phyloP scores from a whole-genome alignment of 2,329 filamentous ascomycete genomes.

The Calycina marina region DNA sequence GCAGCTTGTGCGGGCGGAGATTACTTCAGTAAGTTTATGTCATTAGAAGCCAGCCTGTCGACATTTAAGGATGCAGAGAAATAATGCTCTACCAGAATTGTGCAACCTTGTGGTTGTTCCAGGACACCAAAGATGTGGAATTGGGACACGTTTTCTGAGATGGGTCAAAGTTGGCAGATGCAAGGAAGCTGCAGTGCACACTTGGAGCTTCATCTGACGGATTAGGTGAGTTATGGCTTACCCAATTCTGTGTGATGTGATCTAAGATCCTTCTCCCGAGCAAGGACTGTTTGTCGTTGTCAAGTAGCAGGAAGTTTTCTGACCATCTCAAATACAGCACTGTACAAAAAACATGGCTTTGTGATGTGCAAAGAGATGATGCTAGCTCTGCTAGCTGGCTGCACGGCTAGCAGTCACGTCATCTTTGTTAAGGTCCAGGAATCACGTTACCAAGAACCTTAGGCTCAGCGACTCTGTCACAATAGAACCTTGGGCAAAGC shows the following conservation, averaged over 20 bases:
- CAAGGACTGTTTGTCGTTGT: no score
- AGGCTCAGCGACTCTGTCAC: no score
- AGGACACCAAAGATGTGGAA: slow-evolving; percentile 12
- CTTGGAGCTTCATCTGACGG: slow-evolving; percentile 16
- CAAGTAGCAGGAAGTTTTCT: no score
- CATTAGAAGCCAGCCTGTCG: background rate
- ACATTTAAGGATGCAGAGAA: background rate
- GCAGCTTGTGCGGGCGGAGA: slow-evolving; percentile 6
- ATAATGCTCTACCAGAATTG: background rate
- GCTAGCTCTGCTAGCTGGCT: slow-evolving; percentile 13
- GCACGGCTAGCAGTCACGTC: no score
- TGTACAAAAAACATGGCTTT: slow-evolving; percentile 18
- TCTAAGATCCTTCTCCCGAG: no score
- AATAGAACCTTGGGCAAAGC: no score
- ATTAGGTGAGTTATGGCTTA: no score
- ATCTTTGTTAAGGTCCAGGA: no score
- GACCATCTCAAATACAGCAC: no score
- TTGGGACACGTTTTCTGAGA: slow-evolving; percentile 14
- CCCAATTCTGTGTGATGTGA: no score
- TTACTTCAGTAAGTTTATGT: slow-evolving; percentile 14
- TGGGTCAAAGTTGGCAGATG: slow-evolving; percentile 12
- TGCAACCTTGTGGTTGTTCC: slow-evolving; percentile 15
- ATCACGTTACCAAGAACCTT: no score
- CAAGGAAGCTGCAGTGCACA: slow-evolving; percentile 12
- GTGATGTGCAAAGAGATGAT: slow-evolving; percentile 10